Percentiles rank a stretch among this genome's conserved stretches.
Evolutionary conservation across 352 stramenopile species (phyloP).

Genomic region (Globisporangium ultimum): DNA sequence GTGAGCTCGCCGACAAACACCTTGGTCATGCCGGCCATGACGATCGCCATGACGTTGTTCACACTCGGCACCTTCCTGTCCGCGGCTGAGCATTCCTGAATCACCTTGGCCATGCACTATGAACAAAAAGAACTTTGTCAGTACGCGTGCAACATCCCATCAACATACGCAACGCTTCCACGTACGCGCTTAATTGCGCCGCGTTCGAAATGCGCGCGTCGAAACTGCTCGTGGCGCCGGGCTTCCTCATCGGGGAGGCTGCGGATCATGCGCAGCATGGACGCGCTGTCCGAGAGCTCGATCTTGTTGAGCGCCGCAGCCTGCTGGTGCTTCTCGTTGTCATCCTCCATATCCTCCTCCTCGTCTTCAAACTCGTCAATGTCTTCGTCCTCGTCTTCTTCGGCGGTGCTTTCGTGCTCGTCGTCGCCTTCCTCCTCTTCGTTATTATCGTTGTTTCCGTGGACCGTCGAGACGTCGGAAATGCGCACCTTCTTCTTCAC

Average conservation of each 20-base stretch:
- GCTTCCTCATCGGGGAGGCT: constrained; percentile 60
- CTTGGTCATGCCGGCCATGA: constrained; percentile 87
- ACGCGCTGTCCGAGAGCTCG: constrained; percentile 50
- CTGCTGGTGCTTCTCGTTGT: constrained; percentile 42
- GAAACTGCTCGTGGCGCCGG: constrained; percentile 77
- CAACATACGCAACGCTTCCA: not conserved
- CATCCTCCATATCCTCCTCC: constrained; percentile 23
- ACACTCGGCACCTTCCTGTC: constrained; percentile 58
- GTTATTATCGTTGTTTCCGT: constrained; percentile 10
- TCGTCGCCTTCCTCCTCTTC: constrained; percentile 27
- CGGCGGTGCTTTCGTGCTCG: constrained; percentile 9
- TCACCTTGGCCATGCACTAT: constrained; percentile 78
- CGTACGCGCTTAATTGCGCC: constrained; percentile 73
- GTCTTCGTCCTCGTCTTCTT: constrained; percentile 33
- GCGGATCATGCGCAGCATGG: constrained; percentile 77
- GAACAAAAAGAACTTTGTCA: not conserved
- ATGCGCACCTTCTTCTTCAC: constrained; percentile 25
- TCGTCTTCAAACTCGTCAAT: constrained; percentile 42
- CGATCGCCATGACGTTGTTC: constrained; percentile 85
- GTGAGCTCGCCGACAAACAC: constrained; percentile 80
- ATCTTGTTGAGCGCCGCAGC: constrained; percentile 26
- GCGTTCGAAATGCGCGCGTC: constrained; percentile 80
- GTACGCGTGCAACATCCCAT: no score
- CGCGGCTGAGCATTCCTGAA: constrained; percentile 53
- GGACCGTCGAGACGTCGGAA: constrained; percentile 17